Percentiles rank a stretch among this genome's conserved stretches.
These are phyloP conservation scores for Wickerhamiella domercqiae DNA, from an alignment of 805 yeast species.

Conservation along the genomic window DNA sequence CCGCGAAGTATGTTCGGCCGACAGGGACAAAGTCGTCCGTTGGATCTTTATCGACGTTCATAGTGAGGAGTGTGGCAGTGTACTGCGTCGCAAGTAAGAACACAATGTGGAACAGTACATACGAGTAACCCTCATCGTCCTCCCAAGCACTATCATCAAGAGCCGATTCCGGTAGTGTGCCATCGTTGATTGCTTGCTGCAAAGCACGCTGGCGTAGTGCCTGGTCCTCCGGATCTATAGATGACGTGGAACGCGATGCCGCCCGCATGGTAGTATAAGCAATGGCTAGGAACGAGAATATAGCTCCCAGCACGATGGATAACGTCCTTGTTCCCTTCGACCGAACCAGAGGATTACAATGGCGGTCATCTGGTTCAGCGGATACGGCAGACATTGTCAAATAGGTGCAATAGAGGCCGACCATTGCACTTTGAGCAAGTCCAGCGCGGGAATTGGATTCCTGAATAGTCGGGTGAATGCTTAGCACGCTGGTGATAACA, in stretches of 20 bases:
- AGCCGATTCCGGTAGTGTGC: constrained; percentile 87
- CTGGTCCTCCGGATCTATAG: constrained; percentile 30
- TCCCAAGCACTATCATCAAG: constrained; percentile 56
- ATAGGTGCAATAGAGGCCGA: constrained; percentile 83
- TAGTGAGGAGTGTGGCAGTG: constrained; percentile 83
- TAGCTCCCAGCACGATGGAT: constrained; percentile 75
- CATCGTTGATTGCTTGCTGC: constrained; percentile 89
- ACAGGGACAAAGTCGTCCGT: constrained; percentile 89
- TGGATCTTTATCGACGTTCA: constrained; percentile 73
- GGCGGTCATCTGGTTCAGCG: constrained; percentile 87
- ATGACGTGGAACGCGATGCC: constrained; percentile 36
- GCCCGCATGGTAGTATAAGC: constrained; percentile 97
- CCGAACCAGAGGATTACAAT: constrained; percentile 83
- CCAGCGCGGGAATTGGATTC: constrained; percentile 93
- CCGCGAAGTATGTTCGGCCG: constrained; percentile 87
- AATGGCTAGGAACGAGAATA: constrained; percentile 85
- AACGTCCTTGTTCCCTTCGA: constrained; percentile 82
- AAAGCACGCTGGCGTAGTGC: constrained; percentile 79
- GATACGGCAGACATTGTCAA: constrained; percentile 84
- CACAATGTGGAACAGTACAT: constrained; percentile 61
- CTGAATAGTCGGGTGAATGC: constrained; percentile 72
- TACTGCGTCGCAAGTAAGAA: constrained; percentile 94
- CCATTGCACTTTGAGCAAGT: constrained; percentile 92
- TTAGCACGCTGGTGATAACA: constrained; percentile 47
- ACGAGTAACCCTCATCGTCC: constrained; percentile 21